A percentile compares a stretch with the other conserved stretches of the same genome.
phyloP scores from a whole-genome alignment of 129 eudicot genomes.

The Lactuca sativa region DNA sequence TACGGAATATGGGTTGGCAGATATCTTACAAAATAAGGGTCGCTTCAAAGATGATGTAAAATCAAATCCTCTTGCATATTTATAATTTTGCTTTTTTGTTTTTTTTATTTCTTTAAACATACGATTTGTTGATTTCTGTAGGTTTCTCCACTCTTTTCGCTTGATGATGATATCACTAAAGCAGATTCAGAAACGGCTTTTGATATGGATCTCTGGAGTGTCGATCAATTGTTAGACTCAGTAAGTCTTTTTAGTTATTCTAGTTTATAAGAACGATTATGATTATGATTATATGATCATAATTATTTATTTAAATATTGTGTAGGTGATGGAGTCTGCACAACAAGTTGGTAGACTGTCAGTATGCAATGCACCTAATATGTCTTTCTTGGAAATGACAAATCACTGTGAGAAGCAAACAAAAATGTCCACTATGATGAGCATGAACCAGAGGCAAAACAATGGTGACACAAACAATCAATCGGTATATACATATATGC shows the following conservation, averaged over 20 bases:
- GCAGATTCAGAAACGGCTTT: slow-evolving; percentile 39
- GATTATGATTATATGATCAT: too few species aligned
- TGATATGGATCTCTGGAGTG: slow-evolving; percentile 49
- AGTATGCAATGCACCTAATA: slow-evolving; percentile 43
- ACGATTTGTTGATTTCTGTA: slow-evolving; percentile 19
- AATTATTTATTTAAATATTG: neutral
- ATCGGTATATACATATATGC: slow-evolving; percentile 18
- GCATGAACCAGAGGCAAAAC: slow-evolving; percentile 27
- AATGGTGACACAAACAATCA: slow-evolving; percentile 16
- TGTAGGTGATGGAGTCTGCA: slow-evolving; percentile 66
- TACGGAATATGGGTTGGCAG: slow-evolving; percentile 36
- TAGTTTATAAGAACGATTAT: too few species aligned
- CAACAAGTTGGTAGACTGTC: slow-evolving; percentile 56
- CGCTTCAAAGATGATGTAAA: slow-evolving; percentile 40
- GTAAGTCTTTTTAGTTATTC: slow-evolving; percentile 35
- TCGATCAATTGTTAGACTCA: slow-evolving; percentile 62
- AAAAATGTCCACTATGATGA: slow-evolving; percentile 48
- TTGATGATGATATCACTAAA: slow-evolving; percentile 44
- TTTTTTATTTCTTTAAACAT: neutral
- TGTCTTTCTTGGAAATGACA: slow-evolving; percentile 76
- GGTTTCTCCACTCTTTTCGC: slow-evolving; percentile 46
- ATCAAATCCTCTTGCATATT: neutral
- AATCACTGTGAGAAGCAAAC: slow-evolving; percentile 66
- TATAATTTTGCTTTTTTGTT: neutral
- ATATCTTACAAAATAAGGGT: slow-evolving; percentile 31